Evolutionary conservation across 352 stramenopile species (phyloP).

Genomic region (Phytophthora sp.): DNA sequence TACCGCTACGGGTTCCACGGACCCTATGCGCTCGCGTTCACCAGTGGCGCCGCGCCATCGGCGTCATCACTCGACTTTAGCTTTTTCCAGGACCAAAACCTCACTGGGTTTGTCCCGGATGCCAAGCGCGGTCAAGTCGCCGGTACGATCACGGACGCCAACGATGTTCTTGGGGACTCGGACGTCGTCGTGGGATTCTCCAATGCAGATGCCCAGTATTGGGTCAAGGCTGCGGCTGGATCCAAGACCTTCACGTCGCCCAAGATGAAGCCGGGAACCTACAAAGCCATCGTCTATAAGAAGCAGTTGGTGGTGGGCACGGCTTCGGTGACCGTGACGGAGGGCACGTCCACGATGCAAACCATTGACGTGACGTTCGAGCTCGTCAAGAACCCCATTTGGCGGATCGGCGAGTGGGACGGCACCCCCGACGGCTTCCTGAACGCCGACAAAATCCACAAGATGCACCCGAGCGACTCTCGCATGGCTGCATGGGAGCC

Average conservation of each 20-base stretch:
- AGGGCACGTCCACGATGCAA: conserved; percentile 15
- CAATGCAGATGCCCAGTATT: conserved; percentile 56
- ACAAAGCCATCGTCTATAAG: conserved; percentile 57
- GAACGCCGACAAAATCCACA: conserved; percentile 61
- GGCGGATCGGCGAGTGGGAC: conserved; percentile 43
- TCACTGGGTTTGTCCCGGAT: conserved; percentile 48
- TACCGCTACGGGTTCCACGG: conserved; percentile 65
- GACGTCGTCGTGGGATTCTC: conserved; percentile 43
- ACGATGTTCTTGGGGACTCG: conserved; percentile 31
- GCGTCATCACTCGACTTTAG: conserved; percentile 39
- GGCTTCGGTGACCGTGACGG: conserved; percentile 22
- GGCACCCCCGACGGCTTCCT: conserved; percentile 53
- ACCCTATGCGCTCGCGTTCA: conserved; percentile 54
- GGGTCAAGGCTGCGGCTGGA: conserved; percentile 31
- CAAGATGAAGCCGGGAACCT: conserved; percentile 50
- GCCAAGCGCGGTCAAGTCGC: conserved; percentile 38
- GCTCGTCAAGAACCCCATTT: conserved; percentile 33
- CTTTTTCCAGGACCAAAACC: conserved; percentile 47
- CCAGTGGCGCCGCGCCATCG: conserved; percentile 32
- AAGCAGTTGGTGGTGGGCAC: conserved; percentile 51
- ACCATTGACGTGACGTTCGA: conserved; percentile 40
- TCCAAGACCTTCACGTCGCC: conserved; percentile 45
- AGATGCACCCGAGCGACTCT: conserved; percentile 53
- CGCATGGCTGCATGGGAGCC: conserved; percentile 43
- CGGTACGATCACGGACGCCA: conserved; percentile 43